Conservation (phyloP, 345 rosid genomes). For the Gossypium raimondii region DNA sequence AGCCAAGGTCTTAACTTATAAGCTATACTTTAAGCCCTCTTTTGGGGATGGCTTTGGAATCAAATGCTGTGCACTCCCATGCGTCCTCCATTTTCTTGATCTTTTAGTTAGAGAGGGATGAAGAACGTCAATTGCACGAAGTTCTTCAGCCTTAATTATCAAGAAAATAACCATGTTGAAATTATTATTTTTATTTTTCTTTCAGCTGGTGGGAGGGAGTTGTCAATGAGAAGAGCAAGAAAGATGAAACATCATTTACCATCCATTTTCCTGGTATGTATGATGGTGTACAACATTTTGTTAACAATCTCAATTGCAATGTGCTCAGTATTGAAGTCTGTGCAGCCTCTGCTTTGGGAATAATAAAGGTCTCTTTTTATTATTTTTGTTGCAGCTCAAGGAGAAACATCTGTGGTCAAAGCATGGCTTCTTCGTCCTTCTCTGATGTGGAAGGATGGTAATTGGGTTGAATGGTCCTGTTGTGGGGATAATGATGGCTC, state of each 20-base stretch:
- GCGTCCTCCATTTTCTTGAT: not conserved
- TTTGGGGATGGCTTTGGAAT: not conserved
- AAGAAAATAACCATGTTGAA: not conserved
- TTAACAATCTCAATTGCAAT: not conserved
- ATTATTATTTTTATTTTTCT: slow-evolving; percentile 12
- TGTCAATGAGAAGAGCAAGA: slow-evolving; percentile 73
- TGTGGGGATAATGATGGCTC: slow-evolving; percentile 32
- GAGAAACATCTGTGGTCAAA: slow-evolving; percentile 49
- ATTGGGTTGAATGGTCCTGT: slow-evolving; percentile 79
- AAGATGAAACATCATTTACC: slow-evolving; percentile 59
- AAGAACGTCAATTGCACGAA: not conserved
- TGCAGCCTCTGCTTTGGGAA: slow-evolving; percentile 6
- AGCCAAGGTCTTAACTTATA: not conserved
- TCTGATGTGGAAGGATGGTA: slow-evolving; percentile 77
- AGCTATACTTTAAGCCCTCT: not conserved
- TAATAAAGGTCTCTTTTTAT: slow-evolving; percentile 6
- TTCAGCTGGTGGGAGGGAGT: slow-evolving; percentile 97
- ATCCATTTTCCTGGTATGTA: slow-evolving; percentile 71
- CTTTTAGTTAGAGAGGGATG: not conserved
- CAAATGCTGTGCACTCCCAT: not conserved
- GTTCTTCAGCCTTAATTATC: not conserved
- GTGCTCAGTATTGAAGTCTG: not conserved
- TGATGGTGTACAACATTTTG: not conserved
- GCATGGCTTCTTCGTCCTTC: slow-evolving; percentile 90
- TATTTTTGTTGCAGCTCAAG: slow-evolving; percentile 49